A percentile compares a stretch with the other conserved stretches of the same genome.
phyloP scores from a whole-genome alignment of 768 basidiomycete genomes.

The Hygrocybe punicea region DNA sequence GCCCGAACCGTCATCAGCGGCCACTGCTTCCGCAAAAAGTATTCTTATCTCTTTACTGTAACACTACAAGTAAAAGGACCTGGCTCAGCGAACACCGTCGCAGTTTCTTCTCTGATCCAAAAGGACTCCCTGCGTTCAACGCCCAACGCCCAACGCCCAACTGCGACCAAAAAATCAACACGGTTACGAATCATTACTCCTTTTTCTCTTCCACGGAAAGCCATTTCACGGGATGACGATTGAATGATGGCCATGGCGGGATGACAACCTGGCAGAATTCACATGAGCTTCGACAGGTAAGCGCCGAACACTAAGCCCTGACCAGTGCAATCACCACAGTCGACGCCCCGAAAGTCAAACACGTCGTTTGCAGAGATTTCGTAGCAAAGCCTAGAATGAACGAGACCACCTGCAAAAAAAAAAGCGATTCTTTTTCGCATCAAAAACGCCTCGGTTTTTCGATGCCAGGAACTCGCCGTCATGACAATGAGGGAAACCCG shows the following conservation, averaged over 20 bases:
- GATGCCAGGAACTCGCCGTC: conserved; percentile 9
- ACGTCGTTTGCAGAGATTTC: conserved; percentile 55
- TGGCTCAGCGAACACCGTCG: no score
- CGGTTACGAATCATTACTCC: conserved; percentile 25
- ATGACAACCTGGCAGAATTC: conserved; percentile 47
- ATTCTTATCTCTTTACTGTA: no score
- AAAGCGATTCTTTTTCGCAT: background rate
- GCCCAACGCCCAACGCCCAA: no score
- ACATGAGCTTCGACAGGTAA: background rate
- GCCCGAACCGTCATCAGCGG: no score
- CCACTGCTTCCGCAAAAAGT: background rate
- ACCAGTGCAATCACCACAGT: conserved; percentile 44
- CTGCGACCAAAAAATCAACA: no score
- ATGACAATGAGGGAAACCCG: conserved; percentile 1
- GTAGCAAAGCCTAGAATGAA: conserved; percentile 56
- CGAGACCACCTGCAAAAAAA: conserved; percentile 42
- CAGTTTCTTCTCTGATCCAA: no score
- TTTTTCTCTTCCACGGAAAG: conserved; percentile 38
- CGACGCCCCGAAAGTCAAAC: conserved; percentile 44
- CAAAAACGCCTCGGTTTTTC: no score
- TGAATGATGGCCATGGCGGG: conserved; percentile 70
- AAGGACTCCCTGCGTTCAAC: no score
- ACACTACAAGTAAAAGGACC: no score
- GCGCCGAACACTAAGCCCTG: conserved; percentile 15
- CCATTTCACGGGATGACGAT: conserved; percentile 61